Conservation (phyloP, 306 rosid species). For the Medicago truncatula region MtrunA17r5.0-ANR NC_053045.1:57355501-57356000, state of each 20-base stretch:
- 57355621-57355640: slow-evolving; percentile 86
- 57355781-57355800: slow-evolving; percentile 49
- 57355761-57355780: slow-evolving; percentile 50
- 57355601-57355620: slow-evolving; percentile 84
- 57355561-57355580: background rate
- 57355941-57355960: slow-evolving; percentile 45
- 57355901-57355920: slow-evolving; percentile 88
- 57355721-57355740: slow-evolving; percentile 79
- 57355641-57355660: slow-evolving; percentile 95
- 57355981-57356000: slow-evolving; percentile 41
- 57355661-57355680: slow-evolving; percentile 96
- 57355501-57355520: background rate
- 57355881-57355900: slow-evolving; percentile 38
- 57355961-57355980: slow-evolving; percentile 43
- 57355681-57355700: slow-evolving; percentile 92
- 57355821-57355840: slow-evolving; percentile 52
- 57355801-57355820: slow-evolving; percentile 52
- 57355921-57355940: slow-evolving; percentile 58
- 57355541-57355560: slow-evolving; percentile 21
- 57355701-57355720: slow-evolving; percentile 81
- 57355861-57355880: slow-evolving; percentile 46
- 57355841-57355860: slow-evolving; percentile 37
- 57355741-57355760: slow-evolving; percentile 49
- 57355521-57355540: background rate
- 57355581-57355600: slow-evolving; percentile 58